Conservation (phyloP, 257 asterid genomes). For the Coffea canephora region DNA sequence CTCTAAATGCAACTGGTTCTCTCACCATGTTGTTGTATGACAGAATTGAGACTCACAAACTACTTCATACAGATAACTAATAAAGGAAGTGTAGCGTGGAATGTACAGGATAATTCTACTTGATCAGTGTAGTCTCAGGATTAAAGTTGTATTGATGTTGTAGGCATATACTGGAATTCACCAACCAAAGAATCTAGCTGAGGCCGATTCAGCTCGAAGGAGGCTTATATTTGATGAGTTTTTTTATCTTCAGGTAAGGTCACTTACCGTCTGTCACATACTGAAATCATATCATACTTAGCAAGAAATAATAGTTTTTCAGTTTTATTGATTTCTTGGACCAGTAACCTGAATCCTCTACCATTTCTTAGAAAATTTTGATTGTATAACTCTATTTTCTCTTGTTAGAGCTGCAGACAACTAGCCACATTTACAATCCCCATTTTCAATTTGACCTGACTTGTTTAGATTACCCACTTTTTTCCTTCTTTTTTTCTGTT, state of each 20-base stretch:
- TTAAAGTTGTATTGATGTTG: constrained; percentile 4
- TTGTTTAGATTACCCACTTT: neutral
- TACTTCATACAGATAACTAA: neutral
- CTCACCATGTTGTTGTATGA: neutral
- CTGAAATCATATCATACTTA: neutral
- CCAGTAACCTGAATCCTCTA: neutral
- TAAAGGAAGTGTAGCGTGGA: neutral
- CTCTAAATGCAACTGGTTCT: neutral
- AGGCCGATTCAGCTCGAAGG: constrained; percentile 86
- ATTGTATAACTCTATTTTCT: neutral
- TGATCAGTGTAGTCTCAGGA: neutral
- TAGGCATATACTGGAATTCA: constrained; percentile 96
- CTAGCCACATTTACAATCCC: neutral
- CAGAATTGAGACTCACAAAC: neutral
- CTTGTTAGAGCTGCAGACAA: neutral
- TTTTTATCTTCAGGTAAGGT: constrained; percentile 84
- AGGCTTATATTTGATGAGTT: constrained; percentile 98
- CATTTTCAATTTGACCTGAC: neutral
- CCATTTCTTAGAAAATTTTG: neutral
- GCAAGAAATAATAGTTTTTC: neutral
- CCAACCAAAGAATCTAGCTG: constrained; percentile 63
- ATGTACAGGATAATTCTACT: neutral
- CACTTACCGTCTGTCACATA: neutral
- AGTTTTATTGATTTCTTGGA: neutral
- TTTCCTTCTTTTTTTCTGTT: too few species aligned